phyloP scores from a whole-genome alignment of 371 early-diverging fungal species.

The Mortierella sp. region DNA sequence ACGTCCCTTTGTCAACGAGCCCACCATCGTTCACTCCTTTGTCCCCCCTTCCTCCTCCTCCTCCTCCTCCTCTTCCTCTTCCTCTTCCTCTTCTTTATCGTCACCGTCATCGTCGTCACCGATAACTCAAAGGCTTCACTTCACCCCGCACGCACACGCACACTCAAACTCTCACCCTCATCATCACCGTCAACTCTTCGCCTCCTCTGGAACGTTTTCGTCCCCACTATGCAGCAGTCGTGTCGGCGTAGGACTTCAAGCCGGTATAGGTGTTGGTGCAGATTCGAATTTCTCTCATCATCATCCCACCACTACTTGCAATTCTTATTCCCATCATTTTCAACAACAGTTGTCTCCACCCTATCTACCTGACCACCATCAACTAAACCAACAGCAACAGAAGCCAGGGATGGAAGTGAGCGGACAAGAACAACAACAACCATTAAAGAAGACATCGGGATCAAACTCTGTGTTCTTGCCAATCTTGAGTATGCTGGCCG shows the following conservation, averaged over 20 bases:
- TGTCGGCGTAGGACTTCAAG: constrained; percentile 17
- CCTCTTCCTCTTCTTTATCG: too few relatives aligned
- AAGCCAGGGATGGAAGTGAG: background rate
- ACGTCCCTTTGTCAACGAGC: constrained; percentile 3
- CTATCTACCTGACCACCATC: background rate
- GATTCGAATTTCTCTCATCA: constrained; percentile 19
- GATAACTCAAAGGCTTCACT: background rate
- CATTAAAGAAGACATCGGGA: background rate
- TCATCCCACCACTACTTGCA: too few relatives aligned
- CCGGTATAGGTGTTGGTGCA: constrained; percentile 10
- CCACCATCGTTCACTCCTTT: background rate
- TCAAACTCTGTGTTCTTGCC: background rate
- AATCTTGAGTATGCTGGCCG: constrained; percentile 16
- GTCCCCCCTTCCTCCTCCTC: background rate
- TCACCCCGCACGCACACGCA: background rate
- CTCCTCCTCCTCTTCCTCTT: too few relatives aligned
- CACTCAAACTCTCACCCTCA: background rate
- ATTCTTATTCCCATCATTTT: background rate
- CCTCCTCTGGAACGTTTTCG: constrained; percentile 1
- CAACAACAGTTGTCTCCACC: background rate
- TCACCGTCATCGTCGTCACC: background rate
- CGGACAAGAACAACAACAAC: background rate
- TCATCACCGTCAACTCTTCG: background rate
- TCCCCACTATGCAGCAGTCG: constrained; percentile 26
- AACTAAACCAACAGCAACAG: background rate